Base-by-base conservation (phyloP, 2,329 filamentous ascomycete genomes). In the Periconia sp. region DNA sequence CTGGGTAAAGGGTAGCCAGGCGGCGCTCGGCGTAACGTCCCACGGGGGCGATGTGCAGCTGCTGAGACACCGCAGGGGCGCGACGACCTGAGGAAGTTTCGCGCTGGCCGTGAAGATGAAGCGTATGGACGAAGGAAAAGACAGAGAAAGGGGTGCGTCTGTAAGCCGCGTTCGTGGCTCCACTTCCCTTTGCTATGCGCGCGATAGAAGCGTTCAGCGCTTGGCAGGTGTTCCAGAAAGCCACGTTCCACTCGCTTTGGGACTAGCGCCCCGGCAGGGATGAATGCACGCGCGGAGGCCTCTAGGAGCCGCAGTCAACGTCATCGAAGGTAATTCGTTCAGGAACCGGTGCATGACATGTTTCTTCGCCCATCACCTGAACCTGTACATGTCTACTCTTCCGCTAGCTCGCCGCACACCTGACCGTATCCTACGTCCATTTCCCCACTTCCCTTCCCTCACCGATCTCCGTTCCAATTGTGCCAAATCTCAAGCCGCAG, bases 301-400 rank as follows among this genome's bases (percentile, higher is more conserved):
- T 19, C 6, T 36, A 3, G 9, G 13, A 6, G 11, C 38, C 31
- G 31, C 24, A 25, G 39, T 12, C 40, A 36, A 39, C 41, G 41
- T 44, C 41, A 44, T 39, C 16, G 41, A 21, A 26, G 24, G 22
- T 15, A 35, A 32, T 36, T 31, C 33, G 40, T 19, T 19, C 33
- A n/a, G 21, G 22, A 22, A 36, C 15, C 13, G 7, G 11, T 28
- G 38, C 38, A 41, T 41, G 38, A 40, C 38, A n/a, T 23, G 29
- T 37, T 40, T 32, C 24, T 28, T 25, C 18, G 16, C 23, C 25
- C 7, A 29, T 23, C 13, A 25, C 29, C n/a, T 9, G 15, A 11
- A 4, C 8, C 21, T 19, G 29, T 30, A 28, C 16, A 17, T 21
- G 13, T 16, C 18, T 22, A n/a, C 12, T 23, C 15, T 16, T 15